Conservation (phyloP, 164 flowering plant species). For the Annona squamosa region DNA sequence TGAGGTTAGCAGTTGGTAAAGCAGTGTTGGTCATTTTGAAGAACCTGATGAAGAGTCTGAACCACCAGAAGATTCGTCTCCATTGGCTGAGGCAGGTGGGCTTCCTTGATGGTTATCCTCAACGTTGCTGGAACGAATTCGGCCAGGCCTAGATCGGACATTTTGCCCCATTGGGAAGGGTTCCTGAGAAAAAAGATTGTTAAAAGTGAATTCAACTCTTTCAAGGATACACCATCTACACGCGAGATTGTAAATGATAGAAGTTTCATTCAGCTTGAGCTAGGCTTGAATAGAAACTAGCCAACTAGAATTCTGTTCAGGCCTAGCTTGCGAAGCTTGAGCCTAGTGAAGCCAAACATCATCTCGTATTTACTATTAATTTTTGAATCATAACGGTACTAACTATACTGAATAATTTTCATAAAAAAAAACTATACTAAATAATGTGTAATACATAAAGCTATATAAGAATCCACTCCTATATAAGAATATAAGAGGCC, state of each 20-base stretch:
- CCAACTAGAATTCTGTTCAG: not conserved
- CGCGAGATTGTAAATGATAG: not conserved
- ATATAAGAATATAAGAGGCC: too few relatives aligned
- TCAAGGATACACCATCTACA: not conserved
- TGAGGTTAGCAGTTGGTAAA: conserved; percentile 18
- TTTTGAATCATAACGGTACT: too few relatives aligned
- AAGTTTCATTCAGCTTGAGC: not conserved
- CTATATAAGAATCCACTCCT: too few relatives aligned
- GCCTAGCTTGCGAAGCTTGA: not conserved
- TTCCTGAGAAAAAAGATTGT: conserved; percentile 34
- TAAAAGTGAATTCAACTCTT: not conserved
- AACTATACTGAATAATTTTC: too few relatives aligned
- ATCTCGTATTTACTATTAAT: not conserved
- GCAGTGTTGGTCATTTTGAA: conserved; percentile 27
- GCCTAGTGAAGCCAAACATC: not conserved
- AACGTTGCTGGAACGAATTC: conserved; percentile 31
- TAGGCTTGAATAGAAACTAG: too few relatives aligned
- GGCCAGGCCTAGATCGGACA: conserved; percentile 48
- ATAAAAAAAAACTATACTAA: too few relatives aligned
- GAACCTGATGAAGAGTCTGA: conserved; percentile 42
- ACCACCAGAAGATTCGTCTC: conserved; percentile 38
- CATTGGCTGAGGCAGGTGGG: conserved; percentile 31
- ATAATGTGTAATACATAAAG: too few relatives aligned
- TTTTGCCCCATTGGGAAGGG: conserved; percentile 84
- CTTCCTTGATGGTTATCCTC: conserved; percentile 53